Conservation (phyloP, 2,329 filamentous ascomycete species). For the Ophiostoma quercus region DNA sequence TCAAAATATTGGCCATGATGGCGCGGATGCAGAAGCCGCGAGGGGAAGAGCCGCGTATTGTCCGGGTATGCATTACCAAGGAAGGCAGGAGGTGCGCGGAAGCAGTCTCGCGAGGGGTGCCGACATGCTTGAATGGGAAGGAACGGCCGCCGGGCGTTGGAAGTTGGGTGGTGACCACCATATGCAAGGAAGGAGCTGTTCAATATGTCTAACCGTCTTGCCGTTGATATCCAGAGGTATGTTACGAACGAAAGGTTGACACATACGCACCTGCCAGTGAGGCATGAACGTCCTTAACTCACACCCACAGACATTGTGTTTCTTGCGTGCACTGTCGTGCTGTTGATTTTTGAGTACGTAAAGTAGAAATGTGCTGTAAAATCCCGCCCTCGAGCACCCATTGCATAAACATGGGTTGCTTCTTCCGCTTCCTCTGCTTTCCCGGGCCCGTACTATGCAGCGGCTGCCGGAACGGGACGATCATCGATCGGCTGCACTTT, state of each 20-base stretch:
- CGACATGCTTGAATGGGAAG: background rate
- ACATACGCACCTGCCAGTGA: background rate
- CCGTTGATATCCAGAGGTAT: background rate
- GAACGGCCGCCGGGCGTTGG: background rate
- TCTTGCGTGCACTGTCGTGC: background rate
- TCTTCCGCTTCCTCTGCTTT: constrained; percentile 14
- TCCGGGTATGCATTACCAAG: background rate
- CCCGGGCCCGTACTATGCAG: background rate
- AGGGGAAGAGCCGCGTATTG: background rate
- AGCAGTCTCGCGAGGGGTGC: background rate
- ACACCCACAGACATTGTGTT: background rate
- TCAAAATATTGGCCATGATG: constrained; percentile 3
- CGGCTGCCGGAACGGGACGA: background rate
- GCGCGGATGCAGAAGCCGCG: background rate
- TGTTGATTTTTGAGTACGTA: background rate
- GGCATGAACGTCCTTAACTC: background rate
- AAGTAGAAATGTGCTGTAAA: background rate
- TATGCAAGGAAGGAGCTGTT: background rate
- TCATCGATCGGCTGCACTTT: constrained; percentile 5
- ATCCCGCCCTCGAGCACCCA: background rate
- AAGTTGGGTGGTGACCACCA: background rate
- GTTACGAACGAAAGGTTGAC: background rate
- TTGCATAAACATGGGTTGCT: background rate
- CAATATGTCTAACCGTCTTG: background rate
- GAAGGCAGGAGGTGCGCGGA: constrained; percentile 1